A percentile compares a stretch with the other conserved stretches of the same genome.
These are phyloP conservation scores for Boletellus sp. DNA, from an alignment of 1,284 basidiomycete species.

Conservation along the genomic window DNA sequence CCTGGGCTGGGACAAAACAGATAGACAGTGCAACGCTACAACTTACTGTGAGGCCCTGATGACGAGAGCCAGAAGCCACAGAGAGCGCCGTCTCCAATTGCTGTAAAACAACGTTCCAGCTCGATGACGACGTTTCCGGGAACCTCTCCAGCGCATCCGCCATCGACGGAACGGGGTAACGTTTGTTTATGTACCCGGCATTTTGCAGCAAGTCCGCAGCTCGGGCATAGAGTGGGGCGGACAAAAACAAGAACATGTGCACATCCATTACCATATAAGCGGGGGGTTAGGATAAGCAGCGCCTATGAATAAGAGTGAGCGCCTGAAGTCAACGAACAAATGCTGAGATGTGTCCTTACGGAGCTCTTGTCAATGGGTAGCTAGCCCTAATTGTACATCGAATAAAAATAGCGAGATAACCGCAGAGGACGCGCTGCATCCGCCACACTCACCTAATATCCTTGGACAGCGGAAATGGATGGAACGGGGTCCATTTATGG, in stretches of 20 bases:
- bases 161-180: constrained; percentile 23
- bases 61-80: background rate
- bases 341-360: too few relatives aligned
- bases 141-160: constrained; percentile 27
- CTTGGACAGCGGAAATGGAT: constrained; percentile 2
- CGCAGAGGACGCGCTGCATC: constrained; percentile 1
- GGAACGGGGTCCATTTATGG: constrained; percentile 7
- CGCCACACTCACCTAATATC: constrained; percentile 1
- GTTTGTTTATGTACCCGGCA: constrained; percentile 9
- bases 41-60: background rate
- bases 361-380: too few relatives aligned
- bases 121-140: constrained; percentile 2
- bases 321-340: too few relatives aligned
- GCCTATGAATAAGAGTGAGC: constrained; percentile 1
- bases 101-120: too few relatives aligned
- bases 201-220: constrained; percentile 9
- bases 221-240: constrained; percentile 23
- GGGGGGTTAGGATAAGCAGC: background rate
- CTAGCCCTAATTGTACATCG: background rate
- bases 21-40: too few relatives aligned
- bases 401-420: constrained; percentile 8
- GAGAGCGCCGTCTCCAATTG: background rate
- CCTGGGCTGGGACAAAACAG: too few relatives aligned
- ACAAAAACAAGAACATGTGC: constrained; percentile 8
- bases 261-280: constrained; percentile 6